Base-by-base conservation (phyloP, 2,329 filamentous ascomycete genomes). In the Penicillium psychrosexuale region DNA sequence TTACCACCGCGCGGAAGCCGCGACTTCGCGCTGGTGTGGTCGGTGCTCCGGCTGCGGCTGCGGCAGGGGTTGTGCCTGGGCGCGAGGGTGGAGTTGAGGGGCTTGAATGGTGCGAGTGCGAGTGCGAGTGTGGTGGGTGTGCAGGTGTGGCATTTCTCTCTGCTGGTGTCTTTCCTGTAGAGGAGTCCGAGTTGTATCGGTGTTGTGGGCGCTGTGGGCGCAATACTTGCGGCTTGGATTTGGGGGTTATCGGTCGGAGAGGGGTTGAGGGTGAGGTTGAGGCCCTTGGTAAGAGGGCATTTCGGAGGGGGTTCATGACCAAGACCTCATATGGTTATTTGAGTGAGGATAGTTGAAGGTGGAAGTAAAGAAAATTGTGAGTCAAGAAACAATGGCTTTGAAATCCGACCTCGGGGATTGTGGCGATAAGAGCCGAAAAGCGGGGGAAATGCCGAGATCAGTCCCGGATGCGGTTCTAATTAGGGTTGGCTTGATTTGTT, bases 1-100 rank as follows among this genome's bases (percentile, higher is more conserved):
- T 58, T 15, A 74, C 66, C 8, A 65, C 58, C 52, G 72, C 64
- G n/a, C 64, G 59, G n/a, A 74, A 38, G n/a, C 57, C 56, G 3
- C 56, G 55, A 13, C 67, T 62, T 38, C 65, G 66, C 27, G 55
- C 53, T 2, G 60, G 58, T 30, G 65, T 36, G n/a, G 65, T 52
- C 17, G 65, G 54, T 19, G 61, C 59, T 30, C 64, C 62, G n/a
- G 66, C 60, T n/a, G 62, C 60, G 36, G 62, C 61, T 17, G 68
- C 56, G 15, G 60, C 58, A 3, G 58, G 53, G 19, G 58, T 57
- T 5, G 59, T 52, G 27, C 58, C 55, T 39, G 54, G 42, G 12
- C 38, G 19, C 6, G 19, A 2, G 1, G 46, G 47, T 12, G 42
- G 48, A 28, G 55, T 42, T 36, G 53, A 28, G 40, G 37, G 19